Conservation (phyloP, 2,329 filamentous ascomycete genomes). For the Colletotrichum theobromicola region DNA sequence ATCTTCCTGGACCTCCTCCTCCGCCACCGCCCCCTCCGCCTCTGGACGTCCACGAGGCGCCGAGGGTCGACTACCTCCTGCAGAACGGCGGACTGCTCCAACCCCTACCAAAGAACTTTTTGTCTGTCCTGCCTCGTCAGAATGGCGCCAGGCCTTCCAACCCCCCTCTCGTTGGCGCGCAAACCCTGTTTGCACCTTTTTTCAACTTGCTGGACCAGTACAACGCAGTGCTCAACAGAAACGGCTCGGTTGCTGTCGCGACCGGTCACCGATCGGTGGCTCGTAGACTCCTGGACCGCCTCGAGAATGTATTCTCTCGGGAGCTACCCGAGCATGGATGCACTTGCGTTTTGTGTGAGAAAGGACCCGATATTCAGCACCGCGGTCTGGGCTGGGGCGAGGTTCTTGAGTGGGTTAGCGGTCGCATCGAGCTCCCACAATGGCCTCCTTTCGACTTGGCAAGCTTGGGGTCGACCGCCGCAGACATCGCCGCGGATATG, state of each 20-base stretch:
- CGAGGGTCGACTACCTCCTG: constrained; percentile 89
- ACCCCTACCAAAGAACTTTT: constrained; percentile 74
- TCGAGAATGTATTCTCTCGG: constrained; percentile 93
- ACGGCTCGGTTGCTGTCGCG: constrained; percentile 90
- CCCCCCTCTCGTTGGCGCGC: constrained; percentile 69
- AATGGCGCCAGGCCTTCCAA: constrained; percentile 65
- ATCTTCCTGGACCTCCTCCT: constrained; percentile 50
- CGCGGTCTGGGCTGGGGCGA: constrained; percentile 92
- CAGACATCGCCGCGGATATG: constrained; percentile 63
- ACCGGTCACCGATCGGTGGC: constrained; percentile 97
- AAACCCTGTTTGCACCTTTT: constrained; percentile 81
- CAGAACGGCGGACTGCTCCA: constrained; percentile 84
- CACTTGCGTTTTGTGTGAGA: constrained; percentile 81
- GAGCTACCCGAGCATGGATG: constrained; percentile 91
- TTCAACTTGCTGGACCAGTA: constrained; percentile 87
- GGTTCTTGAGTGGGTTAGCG: constrained; percentile 90
- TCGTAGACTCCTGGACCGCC: constrained; percentile 82
- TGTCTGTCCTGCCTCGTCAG: constrained; percentile 66
- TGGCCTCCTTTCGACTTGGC: constrained; percentile 89
- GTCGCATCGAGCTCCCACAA: constrained; percentile 80
- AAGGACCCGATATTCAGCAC: constrained; percentile 59
- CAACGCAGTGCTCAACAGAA: constrained; percentile 77
- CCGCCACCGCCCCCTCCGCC: constrained; percentile 79
- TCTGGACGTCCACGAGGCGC: constrained; percentile 71
- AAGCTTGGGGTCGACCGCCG: constrained; percentile 64